phyloP scores from a whole-genome alignment of 2,329 filamentous ascomycete genomes.

The Fonsecaea multimorphosa region DNA sequence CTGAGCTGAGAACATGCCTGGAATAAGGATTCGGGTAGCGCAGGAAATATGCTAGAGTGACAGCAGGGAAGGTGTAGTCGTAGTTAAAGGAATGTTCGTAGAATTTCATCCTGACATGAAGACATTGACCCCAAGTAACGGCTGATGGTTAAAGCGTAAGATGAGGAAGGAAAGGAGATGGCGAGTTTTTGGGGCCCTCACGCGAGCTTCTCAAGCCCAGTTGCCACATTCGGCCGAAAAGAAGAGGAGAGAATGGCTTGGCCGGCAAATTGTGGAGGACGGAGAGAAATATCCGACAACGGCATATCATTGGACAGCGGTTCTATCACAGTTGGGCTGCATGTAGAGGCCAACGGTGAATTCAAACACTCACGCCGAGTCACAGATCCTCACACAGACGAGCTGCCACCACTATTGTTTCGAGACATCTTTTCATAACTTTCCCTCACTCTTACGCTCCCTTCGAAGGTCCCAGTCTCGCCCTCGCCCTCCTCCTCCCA shows the following conservation, averaged over 20 bases:
- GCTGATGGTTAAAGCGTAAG: conserved; percentile 10
- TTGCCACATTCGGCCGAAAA: conserved; percentile 20
- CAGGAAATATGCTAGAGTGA: conserved; percentile 71
- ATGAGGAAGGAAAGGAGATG: conserved; percentile 12
- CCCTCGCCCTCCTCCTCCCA: not conserved
- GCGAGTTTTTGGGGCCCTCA: conserved; percentile 17
- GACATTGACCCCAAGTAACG: conserved; percentile 16
- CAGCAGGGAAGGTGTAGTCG: conserved; percentile 69
- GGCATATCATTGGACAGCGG: not conserved
- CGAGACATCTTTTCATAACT: not conserved
- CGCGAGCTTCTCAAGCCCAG: conserved; percentile 17
- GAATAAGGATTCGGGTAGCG: conserved; percentile 72
- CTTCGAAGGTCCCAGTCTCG: not conserved
- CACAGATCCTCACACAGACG: not conserved
- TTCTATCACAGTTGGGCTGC: not conserved
- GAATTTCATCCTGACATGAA: conserved; percentile 55
- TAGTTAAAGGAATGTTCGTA: conserved; percentile 64
- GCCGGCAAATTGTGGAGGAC: not conserved
- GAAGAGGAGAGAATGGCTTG: not conserved
- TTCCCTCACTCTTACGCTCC: not conserved
- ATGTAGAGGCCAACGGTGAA: not conserved
- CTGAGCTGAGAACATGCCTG: conserved; percentile 68
- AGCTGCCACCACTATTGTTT: not conserved
- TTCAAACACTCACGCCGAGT: not conserved
- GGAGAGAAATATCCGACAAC: conserved; percentile 5